Conservation (phyloP, 1,284 basidiomycete species). For the Rhodotorula sp. region DNA sequence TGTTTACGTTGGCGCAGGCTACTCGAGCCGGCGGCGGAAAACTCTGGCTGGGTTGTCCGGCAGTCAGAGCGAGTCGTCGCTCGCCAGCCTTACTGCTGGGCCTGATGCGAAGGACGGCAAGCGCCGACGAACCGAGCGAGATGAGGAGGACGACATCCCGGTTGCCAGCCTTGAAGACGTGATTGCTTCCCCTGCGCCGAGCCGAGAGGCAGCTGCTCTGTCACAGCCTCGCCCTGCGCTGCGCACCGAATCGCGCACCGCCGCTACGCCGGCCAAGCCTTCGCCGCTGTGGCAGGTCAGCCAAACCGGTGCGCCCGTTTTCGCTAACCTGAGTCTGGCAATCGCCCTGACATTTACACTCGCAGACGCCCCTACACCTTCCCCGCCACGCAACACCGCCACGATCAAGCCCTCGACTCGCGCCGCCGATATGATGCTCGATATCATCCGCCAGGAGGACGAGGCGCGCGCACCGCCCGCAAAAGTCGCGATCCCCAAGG, state of each 20-base stretch:
- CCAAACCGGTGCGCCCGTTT: conserved; percentile 16
- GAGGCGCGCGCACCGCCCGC: conserved; percentile 1
- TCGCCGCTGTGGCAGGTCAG: conserved; percentile 38
- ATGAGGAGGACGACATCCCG: conserved; percentile 16
- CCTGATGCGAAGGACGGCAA: conserved; percentile 21
- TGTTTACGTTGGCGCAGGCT: conserved; percentile 39
- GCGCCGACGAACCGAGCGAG: conserved; percentile 14
- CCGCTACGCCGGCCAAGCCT: conserved; percentile 24
- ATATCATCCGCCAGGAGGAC: conserved; percentile 29
- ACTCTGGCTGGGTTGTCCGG: neutral
- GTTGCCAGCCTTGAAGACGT: conserved; percentile 16
- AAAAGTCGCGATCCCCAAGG: neutral
- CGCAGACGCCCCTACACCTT: conserved; percentile 17
- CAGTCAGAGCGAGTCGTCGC: conserved; percentile 19
- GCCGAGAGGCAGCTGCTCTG: too few relatives aligned
- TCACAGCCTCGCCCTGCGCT: too few relatives aligned
- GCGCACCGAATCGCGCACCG: too few relatives aligned
- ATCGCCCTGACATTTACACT: neutral
- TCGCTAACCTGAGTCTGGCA: neutral
- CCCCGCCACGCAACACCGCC: conserved; percentile 15
- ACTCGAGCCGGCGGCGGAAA: conserved; percentile 26
- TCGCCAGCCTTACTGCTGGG: neutral
- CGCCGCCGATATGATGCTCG: conserved; percentile 39
- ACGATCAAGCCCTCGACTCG: conserved; percentile 7
- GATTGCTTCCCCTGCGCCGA: neutral